Evolutionary conservation across 2,329 filamentous ascomycete species (phyloP).

Genomic region (Scytalidium sp.): DNA sequence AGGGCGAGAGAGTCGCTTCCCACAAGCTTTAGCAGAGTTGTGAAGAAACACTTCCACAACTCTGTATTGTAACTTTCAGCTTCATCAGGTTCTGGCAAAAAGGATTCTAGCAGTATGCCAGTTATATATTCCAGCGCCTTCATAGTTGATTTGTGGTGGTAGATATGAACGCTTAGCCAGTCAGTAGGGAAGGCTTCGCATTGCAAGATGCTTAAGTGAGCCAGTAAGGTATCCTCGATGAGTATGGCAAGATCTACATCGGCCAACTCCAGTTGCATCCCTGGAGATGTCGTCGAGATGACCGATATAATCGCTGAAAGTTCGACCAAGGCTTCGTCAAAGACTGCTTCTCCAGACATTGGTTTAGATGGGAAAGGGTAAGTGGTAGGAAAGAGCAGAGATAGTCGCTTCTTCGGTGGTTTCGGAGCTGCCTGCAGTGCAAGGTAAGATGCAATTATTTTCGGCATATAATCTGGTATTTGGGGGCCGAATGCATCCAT

Average conservation of each 20-base stretch:
- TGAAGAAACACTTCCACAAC: slow-evolving; percentile 92
- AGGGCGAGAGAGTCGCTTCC: slow-evolving; percentile 85
- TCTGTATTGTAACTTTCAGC: slow-evolving; percentile 81
- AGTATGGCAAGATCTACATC: slow-evolving; percentile 73
- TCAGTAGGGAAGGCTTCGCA: slow-evolving; percentile 84
- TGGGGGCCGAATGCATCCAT: slow-evolving; percentile 74
- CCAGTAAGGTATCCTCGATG: slow-evolving; percentile 74
- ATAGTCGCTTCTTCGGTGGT: slow-evolving; percentile 64
- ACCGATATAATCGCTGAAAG: slow-evolving; percentile 84
- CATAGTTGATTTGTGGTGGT: slow-evolving; percentile 88
- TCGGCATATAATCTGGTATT: slow-evolving; percentile 85
- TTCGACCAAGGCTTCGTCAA: slow-evolving; percentile 87
- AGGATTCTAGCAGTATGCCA: slow-evolving; percentile 74
- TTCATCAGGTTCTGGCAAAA: slow-evolving; percentile 85
- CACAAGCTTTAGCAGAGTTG: slow-evolving; percentile 82
- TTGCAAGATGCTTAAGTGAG: slow-evolving; percentile 84
- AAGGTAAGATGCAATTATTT: slow-evolving; percentile 86
- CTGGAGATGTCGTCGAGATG: slow-evolving; percentile 69
- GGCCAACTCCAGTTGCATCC: slow-evolving; percentile 72
- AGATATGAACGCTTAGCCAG: slow-evolving; percentile 93
- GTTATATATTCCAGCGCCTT: slow-evolving; percentile 80
- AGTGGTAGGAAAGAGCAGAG: slow-evolving; percentile 81
- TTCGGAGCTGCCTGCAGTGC: slow-evolving; percentile 60
- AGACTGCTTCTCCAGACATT: slow-evolving; percentile 55
- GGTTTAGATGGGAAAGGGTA: slow-evolving; percentile 84